Base-by-base conservation (phyloP, 2,329 filamentous ascomycete species). In the Myriosclerotinia curreyana region DNA sequence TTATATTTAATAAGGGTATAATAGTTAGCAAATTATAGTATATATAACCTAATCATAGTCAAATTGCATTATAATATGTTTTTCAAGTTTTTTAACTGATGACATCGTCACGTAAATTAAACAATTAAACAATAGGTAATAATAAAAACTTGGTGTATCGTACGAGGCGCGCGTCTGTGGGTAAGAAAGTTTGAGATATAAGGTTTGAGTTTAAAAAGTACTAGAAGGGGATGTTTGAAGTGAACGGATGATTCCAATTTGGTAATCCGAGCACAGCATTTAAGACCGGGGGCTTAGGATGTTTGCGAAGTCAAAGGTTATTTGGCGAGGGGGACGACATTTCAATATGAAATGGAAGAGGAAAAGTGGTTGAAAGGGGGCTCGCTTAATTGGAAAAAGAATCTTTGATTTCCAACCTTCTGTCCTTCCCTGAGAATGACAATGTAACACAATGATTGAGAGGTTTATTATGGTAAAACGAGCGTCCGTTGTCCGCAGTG, bases 331-430 rank as follows among this genome's bases (percentile, higher is more conserved):
- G 14, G 25, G n/a, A 38, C 11, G n/a, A 12, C 20, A 25, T 31
- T 38, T 12, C 48, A n/a, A 48, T 59, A 15, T 38, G 12, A 12
- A n/a, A 2, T 22, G 42, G 31, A 12, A 12, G 20, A 22, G 15
- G 31, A 25, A 15, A 22, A 34, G 5, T 48, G 34, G 38, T 8
- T 48, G 46, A 48, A 48, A 48, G 54, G 49, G 55, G 55, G 8
- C 55, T 59, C 55, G 55, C 55, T 59, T 59, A 59, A 38, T 58
- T 34, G 40, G 42, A 44, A n/a, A 56, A 12, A 5, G 28, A 34
- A 38, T 17, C 14, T 9, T 9, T 52, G 31, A 25, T 25, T 48
- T 20, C 42, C 9, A 14, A 59, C 28, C 31, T 38, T 36, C 55
- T 25, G 31, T n/a, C 28, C 15, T 48, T 48, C 20, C 20, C 9